A percentile compares a stretch with the other conserved stretches of the same genome.
Conservation (phyloP, 805 yeast genomes). For the Cyberlindnera euphorbiiphila region DNA sequence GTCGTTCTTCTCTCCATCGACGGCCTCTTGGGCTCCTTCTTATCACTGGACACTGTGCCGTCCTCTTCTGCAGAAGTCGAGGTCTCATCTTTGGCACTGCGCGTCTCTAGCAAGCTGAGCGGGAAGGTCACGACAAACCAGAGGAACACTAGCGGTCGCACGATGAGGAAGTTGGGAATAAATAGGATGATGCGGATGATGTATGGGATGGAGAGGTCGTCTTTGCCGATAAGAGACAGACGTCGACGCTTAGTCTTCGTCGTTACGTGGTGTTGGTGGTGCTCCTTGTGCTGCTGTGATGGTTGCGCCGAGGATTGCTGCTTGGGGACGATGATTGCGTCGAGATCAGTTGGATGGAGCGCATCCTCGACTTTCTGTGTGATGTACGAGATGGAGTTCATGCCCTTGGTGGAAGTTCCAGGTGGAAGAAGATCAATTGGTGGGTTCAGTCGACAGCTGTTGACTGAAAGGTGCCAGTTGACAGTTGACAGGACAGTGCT, state of each 20-base stretch:
- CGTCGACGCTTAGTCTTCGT: conserved; percentile 1
- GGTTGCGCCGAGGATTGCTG: conserved; percentile 3
- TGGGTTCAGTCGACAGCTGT: too few relatives aligned
- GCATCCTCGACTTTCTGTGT: conserved; percentile 26
- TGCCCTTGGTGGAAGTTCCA: conserved; percentile 1
- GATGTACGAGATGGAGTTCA: conserved; percentile 29
- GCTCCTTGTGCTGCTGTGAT: neutral
- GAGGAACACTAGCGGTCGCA: conserved; percentile 47
- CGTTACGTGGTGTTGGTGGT: neutral
- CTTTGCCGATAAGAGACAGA: conserved; percentile 1
- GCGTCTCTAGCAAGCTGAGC: conserved; percentile 38
- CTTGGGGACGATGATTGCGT: conserved; percentile 13
- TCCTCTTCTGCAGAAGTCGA: conserved; percentile 6
- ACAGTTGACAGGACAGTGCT: too few relatives aligned
- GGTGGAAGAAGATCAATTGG: too few relatives aligned
- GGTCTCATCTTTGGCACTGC: conserved; percentile 2
- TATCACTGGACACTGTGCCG: neutral
- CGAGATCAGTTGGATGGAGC: conserved; percentile 15
- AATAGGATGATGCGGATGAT: conserved; percentile 34
- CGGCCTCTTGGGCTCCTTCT: conserved; percentile 3
- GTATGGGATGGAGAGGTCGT: conserved; percentile 19
- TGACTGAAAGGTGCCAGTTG: too few relatives aligned
- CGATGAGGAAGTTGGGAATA: conserved; percentile 45
- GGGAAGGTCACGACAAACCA: conserved; percentile 59
- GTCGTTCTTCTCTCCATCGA: conserved; percentile 3